Base-by-base conservation (phyloP, 352 stramenopile genomes). In the Globisporangium sylvaticum region DNA sequence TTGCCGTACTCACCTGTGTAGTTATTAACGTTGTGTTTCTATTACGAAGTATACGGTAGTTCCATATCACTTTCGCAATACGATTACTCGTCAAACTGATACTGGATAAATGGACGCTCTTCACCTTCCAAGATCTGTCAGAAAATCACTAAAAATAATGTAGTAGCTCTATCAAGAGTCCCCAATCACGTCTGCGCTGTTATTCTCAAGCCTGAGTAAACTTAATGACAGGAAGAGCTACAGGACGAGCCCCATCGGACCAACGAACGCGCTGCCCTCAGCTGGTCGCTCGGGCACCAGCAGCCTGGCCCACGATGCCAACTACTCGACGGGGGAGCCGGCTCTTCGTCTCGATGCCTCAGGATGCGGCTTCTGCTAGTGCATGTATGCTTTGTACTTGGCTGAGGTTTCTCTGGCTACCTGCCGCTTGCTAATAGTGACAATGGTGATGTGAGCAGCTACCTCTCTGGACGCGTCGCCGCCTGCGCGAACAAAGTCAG, bases 301-400 rank as follows among this genome's bases (percentile, higher is more conserved):
- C 12, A 48, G 34, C 60, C 42, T 65, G 48, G 54, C 66, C 27
- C 68, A 76, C 42, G 34, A 66, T 10, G 20, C 63, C 29, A 70
- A 65, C 55, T 92, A 89, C 67, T 68, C 73, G 25, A 79, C 76
- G 1, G 77, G 78, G 12, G 74, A 91, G 29, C 46, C 79, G 39
- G 84, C 84, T 3, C 71, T 91, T 42, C 76, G 76, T 7, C 69
- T 92, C 27, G 82, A 92, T 42, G 72, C 76, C 57, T 65, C 71
- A 44, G 78, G 82, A 52, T 90, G 82, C 37, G 84, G 84, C 29
- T 92, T 92, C 62, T 90, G 84, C 73, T 91, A 84, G 84, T 92
- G 66, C 24, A 57, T 29, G 8, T 53, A 20, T 39, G 9, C 18
- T 63, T 2, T 34, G 22, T 5, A 20, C 22, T 32, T 39, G 32